Evolutionary conservation across 768 basidiomycete species (phyloP).

Genomic region (Agrocybe praecox): DNA sequence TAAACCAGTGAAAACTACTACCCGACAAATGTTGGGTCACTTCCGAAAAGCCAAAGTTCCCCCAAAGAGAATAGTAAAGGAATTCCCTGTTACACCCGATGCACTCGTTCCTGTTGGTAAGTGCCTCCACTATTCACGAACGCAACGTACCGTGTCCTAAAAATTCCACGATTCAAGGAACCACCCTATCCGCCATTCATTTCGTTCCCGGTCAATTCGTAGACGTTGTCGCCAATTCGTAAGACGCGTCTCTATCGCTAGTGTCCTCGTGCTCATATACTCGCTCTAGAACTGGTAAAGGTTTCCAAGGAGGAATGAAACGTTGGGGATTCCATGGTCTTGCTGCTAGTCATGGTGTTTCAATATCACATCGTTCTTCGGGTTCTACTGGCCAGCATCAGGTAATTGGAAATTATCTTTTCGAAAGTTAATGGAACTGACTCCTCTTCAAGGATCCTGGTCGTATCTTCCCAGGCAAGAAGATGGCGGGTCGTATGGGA

Average conservation of each 20-base stretch:
- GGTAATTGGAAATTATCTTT: conserved; percentile 39
- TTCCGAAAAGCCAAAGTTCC: conserved; percentile 81
- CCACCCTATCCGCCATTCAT: conserved; percentile 87
- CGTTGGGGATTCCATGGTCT: conserved; percentile 92
- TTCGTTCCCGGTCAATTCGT: conserved; percentile 98
- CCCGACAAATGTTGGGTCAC: conserved; percentile 84
- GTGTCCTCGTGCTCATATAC: background rate
- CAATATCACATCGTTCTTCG: conserved; percentile 88
- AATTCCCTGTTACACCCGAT: conserved; percentile 88
- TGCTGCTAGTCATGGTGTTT: conserved; percentile 94
- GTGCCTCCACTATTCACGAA: conserved; percentile 24
- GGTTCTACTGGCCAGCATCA: conserved; percentile 96
- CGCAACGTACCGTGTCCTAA: background rate
- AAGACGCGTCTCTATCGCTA: conserved; percentile 30
- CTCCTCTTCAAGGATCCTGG: conserved; percentile 80
- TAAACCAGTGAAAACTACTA: conserved; percentile 68
- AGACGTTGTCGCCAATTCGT: conserved; percentile 92
- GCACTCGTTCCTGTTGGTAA: conserved; percentile 88
- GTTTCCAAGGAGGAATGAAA: conserved; percentile 97
- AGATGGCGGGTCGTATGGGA: conserved; percentile 97
- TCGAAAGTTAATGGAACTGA: conserved; percentile 1
- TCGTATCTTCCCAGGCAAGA: conserved; percentile 94
- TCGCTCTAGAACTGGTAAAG: conserved; percentile 83
- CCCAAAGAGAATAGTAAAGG: conserved; percentile 83
- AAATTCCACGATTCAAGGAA: conserved; percentile 54